Percentiles rank a stretch among this genome's conserved stretches.
These are phyloP conservation scores for Backusella circina DNA, from an alignment of 192 early-diverging fungal species.

Conservation along the genomic window DNA sequence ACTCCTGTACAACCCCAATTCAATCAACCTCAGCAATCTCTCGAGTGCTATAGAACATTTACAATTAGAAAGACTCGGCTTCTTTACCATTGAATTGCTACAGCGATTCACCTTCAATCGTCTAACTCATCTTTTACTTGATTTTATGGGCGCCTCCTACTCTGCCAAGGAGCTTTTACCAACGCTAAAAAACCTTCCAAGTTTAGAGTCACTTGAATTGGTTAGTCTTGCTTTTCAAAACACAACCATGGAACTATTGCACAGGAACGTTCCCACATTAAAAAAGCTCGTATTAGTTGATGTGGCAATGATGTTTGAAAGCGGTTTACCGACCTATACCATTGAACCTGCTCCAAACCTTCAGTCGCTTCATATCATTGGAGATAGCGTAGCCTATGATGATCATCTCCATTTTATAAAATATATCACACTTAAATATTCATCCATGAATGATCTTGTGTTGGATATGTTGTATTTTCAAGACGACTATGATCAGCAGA, in stretches of 20 bases:
- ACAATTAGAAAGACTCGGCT: background rate
- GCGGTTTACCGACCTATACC: background rate
- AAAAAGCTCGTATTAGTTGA: background rate
- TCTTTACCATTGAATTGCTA: background rate
- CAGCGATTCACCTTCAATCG: background rate
- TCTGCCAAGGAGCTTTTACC: background rate
- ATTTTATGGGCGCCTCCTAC: background rate
- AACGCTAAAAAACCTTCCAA: background rate
- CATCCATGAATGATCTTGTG: background rate
- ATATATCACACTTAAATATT: background rate
- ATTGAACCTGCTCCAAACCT: background rate
- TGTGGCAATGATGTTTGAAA: background rate
- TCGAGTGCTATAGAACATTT: background rate
- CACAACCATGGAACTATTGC: background rate
- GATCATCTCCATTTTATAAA: background rate
- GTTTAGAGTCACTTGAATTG: background rate
- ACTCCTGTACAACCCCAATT: background rate
- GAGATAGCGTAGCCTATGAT: background rate
- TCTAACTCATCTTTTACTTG: background rate
- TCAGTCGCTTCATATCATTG: background rate
- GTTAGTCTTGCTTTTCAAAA: background rate
- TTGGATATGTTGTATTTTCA: background rate
- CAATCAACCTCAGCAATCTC: background rate
- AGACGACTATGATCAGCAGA: background rate
- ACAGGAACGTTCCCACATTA: background rate